Base-by-base conservation (phyloP, 352 stramenopile genomes). In the Globisporangium irregulare region DNA sequence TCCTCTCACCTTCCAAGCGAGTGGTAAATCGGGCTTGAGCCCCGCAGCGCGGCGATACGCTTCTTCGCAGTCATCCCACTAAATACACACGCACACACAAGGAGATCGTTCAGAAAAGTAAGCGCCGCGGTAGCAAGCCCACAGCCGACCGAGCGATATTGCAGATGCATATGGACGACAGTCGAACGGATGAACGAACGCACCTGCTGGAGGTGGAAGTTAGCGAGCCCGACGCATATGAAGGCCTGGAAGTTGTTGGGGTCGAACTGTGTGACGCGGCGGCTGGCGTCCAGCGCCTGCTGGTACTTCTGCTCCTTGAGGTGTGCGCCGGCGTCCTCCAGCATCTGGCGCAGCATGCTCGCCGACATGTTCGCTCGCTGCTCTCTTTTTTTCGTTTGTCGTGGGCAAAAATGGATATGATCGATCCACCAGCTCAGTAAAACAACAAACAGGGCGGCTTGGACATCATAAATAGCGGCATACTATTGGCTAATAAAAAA, bases 171-270 rank as follows among this genome's bases (percentile, higher is more conserved):
- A 6, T 27, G n/a, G 7, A 34, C 9, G 6, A 41, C 9, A 36
- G 25, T 29, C 3, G 36, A 48, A 51, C 10, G 12, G 4, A 10
- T 10, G 20, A n/a, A 70, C 73, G 20, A n/a, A 70, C 73, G 36
- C 7, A 93, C 87, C 66, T 91, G 70, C 51, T 92, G 62, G 15
- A 96, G 69, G 53, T 92, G 77, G 71, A 90, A 89, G 62, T 75
- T 89, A n/a, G 86, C 79, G 65, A 94, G 72, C 22, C 89, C 89
- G 51, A 94, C 78, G 56, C 83, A 92, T 75, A 96, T 84, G 54
- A 94, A 81, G 36, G 86, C 89, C 66, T 93, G 84, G 55, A 94
- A 95, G 72, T 90, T 95, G 74, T 77, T 88, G 25, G 82, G 73
- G 59, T 91, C 85, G 36, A 95, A 85, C 74, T 95, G 86, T 58